These are phyloP conservation scores for Colletotrichum gloeosporioides DNA, from an alignment of 2,329 filamentous ascomycete genomes.

Conservation along the genomic window DNA sequence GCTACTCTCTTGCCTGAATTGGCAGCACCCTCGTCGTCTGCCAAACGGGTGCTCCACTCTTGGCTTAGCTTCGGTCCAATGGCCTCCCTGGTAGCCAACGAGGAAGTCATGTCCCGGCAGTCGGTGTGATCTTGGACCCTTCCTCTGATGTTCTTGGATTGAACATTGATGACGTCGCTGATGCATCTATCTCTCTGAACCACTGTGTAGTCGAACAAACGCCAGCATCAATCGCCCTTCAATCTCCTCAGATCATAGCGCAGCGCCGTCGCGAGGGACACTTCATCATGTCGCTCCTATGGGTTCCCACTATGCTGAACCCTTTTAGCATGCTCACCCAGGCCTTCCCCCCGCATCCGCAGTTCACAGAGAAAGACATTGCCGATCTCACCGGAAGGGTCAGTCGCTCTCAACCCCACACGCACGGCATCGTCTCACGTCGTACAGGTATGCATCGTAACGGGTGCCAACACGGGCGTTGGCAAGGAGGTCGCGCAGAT, in stretches of 20 bases:
- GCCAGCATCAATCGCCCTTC: not conserved
- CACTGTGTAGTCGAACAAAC: not conserved
- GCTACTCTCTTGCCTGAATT: not conserved
- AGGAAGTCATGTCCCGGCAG: not conserved
- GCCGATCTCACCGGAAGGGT: conserved; percentile 44
- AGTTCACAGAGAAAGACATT: conserved; percentile 46
- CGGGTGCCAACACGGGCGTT: conserved; percentile 45
- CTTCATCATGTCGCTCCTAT: not conserved
- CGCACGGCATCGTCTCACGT: not conserved
- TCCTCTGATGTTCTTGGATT: not conserved
- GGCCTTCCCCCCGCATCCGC: conserved; percentile 38
- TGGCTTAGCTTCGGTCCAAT: conserved; percentile 10
- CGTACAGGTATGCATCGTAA: conserved; percentile 55
- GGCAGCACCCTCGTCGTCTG: not conserved
- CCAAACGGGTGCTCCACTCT: conserved; percentile 5
- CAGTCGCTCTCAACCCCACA: not conserved
- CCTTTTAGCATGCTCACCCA: conserved; percentile 23
- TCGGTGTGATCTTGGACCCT: not conserved
- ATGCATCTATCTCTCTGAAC: not conserved
- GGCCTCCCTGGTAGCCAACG: not conserved
- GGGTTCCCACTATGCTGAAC: conserved; percentile 9
- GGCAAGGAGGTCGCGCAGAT: conserved; percentile 58
- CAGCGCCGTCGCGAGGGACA: not conserved
- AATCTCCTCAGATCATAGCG: not conserved
- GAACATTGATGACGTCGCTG: not conserved